These are phyloP conservation scores for Miamiensis avidus DNA, from an alignment of 169 alveolate species.

Conservation along the genomic window DNA sequence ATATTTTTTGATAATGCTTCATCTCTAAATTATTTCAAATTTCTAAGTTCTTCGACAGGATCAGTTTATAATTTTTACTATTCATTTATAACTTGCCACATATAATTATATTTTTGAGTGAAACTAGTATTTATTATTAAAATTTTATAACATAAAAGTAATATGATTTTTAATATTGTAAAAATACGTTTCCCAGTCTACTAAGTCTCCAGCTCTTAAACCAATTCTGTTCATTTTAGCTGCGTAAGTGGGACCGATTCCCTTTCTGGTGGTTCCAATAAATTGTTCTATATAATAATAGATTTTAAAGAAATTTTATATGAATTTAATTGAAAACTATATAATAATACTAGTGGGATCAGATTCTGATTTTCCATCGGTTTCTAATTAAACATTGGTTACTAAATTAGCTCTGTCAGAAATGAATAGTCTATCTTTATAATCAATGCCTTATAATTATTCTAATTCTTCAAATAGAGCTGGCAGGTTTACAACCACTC, in stretches of 20 bases:
- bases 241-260: slow-evolving; percentile 96
- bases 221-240: slow-evolving; percentile 91
- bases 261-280: slow-evolving; percentile 95
- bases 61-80: slow-evolving; percentile 66
- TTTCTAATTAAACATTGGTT: slow-evolving; percentile 71
- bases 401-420: slow-evolving; percentile 93
- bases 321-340: neutral
- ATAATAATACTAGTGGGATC: slow-evolving; percentile 33
- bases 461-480: slow-evolving; percentile 70
- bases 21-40: slow-evolving; percentile 69
- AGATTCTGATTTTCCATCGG: slow-evolving; percentile 58
- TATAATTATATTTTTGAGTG: slow-evolving; percentile 52
- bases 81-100: slow-evolving; percentile 57
- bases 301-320: neutral
- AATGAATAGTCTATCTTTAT: slow-evolving; percentile 71
- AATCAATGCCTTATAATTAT: slow-evolving; percentile 58
- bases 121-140: neutral
- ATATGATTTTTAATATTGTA: neutral
- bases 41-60: slow-evolving; percentile 75
- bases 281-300: slow-evolving; percentile 44
- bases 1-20: slow-evolving; percentile 63
- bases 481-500: slow-evolving; percentile 89
- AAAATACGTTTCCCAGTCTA: slow-evolving; percentile 75
- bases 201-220: slow-evolving; percentile 84
- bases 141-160: too few relatives aligned